Conservation (phyloP, 306 rosid species). For the Cicer cuneatum region DNA sequence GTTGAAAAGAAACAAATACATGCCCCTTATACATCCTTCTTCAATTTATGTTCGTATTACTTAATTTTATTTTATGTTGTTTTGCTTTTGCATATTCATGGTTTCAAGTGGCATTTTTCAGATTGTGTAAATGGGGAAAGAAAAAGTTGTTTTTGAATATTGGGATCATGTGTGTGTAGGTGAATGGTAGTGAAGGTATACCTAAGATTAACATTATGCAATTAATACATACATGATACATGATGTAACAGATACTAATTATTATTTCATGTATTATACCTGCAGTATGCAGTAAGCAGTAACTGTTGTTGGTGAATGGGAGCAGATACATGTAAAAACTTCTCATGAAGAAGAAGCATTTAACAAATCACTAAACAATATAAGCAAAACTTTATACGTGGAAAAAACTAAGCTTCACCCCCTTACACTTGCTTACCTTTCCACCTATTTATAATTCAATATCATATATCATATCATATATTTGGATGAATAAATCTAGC, state of each 20-base stretch:
- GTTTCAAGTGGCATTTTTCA: too few relatives aligned
- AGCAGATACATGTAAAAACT: conserved; percentile 39
- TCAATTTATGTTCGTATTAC: too few relatives aligned
- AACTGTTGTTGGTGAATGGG: conserved; percentile 37
- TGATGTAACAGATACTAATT: conserved; percentile 1
- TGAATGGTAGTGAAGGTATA: too few relatives aligned
- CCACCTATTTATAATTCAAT: conserved; percentile 63
- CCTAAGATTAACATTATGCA: not conserved
- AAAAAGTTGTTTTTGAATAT: too few relatives aligned
- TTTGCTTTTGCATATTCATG: too few relatives aligned
- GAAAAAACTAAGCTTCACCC: conserved; percentile 67
- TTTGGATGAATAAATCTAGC: conserved; percentile 59
- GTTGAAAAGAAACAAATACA: too few relatives aligned
- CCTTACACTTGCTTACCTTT: conserved; percentile 66
- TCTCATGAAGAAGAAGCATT: conserved; percentile 45
- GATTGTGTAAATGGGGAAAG: too few relatives aligned
- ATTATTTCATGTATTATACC: conserved; percentile 41
- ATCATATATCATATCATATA: conserved; percentile 43
- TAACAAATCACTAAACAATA: conserved; percentile 52
- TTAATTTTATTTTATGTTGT: too few relatives aligned
- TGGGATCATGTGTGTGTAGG: too few relatives aligned
- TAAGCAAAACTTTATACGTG: conserved; percentile 66
- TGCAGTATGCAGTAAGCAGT: conserved; percentile 37
- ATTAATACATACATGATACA: not conserved
- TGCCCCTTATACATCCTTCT: too few relatives aligned